Evolutionary conservation across 2,329 filamentous ascomycete species (phyloP).

Genomic region (Neonectria magnoliae): DNA sequence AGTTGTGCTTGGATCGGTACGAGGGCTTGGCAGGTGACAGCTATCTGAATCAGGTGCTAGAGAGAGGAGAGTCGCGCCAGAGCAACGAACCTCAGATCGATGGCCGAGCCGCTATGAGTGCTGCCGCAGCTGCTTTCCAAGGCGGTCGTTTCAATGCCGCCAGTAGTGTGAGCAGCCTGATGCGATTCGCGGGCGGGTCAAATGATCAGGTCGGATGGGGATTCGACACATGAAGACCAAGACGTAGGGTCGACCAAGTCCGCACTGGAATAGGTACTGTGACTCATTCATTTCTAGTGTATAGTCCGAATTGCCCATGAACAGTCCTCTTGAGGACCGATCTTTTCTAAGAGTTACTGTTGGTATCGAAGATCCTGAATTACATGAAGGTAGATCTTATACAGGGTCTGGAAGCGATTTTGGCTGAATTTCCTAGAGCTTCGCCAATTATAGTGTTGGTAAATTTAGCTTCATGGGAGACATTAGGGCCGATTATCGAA

Average conservation of each 20-base stretch:
- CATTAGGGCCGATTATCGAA: no score
- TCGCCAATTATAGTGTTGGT: no score
- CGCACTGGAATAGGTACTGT: no score
- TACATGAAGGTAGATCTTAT: no score
- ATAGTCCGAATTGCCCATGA: no score
- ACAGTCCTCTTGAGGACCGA: no score
- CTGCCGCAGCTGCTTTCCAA: slow-evolving; percentile 29
- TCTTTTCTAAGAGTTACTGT: no score
- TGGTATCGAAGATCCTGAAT: no score
- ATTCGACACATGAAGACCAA: slow-evolving; percentile 29
- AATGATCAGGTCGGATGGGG: slow-evolving; percentile 36
- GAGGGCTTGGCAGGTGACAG: slow-evolving; percentile 32
- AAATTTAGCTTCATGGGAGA: no score
- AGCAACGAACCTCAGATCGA: background rate
- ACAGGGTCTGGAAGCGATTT: no score
- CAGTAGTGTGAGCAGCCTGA: slow-evolving; percentile 21
- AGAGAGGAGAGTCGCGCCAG: slow-evolving; percentile 12
- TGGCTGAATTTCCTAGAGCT: no score
- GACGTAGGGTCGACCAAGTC: background rate
- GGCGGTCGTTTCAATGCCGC: slow-evolving; percentile 26
- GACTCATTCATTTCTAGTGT: no score
- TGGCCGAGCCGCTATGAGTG: slow-evolving; percentile 25
- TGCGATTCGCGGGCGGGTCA: slow-evolving; percentile 24
- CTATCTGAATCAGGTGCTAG: slow-evolving; percentile 30
- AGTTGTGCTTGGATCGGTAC: slow-evolving; percentile 34